phyloP scores from a whole-genome alignment of 192 early-diverging fungal genomes.

The Rhizoclosmatium globosum region DNA sequence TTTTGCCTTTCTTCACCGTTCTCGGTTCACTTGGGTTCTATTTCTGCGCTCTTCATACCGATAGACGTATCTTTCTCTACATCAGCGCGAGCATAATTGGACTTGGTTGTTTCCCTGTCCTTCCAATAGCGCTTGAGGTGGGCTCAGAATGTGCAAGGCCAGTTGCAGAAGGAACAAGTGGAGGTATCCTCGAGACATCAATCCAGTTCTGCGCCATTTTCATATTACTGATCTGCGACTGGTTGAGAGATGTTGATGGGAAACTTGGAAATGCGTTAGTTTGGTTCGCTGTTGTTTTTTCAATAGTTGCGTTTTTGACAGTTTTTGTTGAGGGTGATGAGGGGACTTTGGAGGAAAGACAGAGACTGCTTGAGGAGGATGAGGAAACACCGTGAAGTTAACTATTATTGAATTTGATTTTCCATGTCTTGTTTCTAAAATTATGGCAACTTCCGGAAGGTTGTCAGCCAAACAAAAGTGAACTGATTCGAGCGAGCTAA shows the following conservation, averaged over 20 bases:
- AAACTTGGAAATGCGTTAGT: conserved; percentile 14
- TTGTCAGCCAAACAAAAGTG: no score
- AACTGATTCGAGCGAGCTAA: no score
- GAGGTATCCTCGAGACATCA: conserved; percentile 20
- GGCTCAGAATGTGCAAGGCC: conserved; percentile 41
- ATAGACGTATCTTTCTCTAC: conserved; percentile 17
- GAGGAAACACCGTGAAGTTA: no score
- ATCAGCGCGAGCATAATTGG: conserved; percentile 33
- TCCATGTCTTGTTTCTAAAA: no score
- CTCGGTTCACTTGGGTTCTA: conserved; percentile 27
- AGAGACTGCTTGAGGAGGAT: no score
- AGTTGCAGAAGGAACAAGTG: conserved; percentile 40
- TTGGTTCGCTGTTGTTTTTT: background rate
- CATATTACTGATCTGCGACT: conserved; percentile 33
- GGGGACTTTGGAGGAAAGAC: no score
- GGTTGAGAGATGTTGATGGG: conserved; percentile 17
- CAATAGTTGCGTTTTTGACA: no score
- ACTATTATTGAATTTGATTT: no score
- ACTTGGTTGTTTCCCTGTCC: conserved; percentile 42
- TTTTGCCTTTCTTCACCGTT: conserved; percentile 8
- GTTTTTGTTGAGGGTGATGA: no score
- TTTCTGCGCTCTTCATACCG: conserved; percentile 14
- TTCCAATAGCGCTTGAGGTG: conserved; percentile 38
- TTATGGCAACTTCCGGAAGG: no score
- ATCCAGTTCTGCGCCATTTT: conserved; percentile 28